Evolutionary conservation across 2,329 filamentous ascomycete species (phyloP).

Genomic region (Colletotrichum higginsianum): DNA sequence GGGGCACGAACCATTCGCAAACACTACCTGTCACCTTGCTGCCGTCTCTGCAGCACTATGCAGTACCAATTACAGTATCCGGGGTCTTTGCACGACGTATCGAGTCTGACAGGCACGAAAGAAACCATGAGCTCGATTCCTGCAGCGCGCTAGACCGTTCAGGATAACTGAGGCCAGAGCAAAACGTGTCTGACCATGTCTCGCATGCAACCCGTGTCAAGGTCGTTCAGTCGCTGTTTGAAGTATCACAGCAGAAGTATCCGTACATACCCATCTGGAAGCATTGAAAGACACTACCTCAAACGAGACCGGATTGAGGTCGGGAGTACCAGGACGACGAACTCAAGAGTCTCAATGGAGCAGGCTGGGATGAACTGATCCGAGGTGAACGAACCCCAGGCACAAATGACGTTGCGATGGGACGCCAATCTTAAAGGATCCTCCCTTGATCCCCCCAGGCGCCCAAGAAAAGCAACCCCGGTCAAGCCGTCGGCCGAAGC

Average conservation of each 20-base stretch:
- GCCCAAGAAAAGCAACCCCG: slow-evolving; percentile 26
- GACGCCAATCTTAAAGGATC: slow-evolving; percentile 40
- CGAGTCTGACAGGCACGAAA: slow-evolving; percentile 36
- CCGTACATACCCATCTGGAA: background rate
- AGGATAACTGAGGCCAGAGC: slow-evolving; percentile 26
- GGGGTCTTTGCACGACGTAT: slow-evolving; percentile 32
- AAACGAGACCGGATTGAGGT: slow-evolving; percentile 3
- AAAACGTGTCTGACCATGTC: slow-evolving; percentile 27
- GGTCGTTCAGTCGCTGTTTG: slow-evolving; percentile 25
- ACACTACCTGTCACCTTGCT: background rate
- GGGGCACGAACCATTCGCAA: background rate
- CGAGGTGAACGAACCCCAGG: slow-evolving; percentile 16
- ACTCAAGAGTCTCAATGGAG: background rate
- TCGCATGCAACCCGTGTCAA: slow-evolving; percentile 31
- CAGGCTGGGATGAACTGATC: slow-evolving; percentile 6
- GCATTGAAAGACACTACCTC: background rate
- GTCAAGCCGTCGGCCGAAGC: slow-evolving; percentile 16
- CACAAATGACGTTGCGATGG: slow-evolving; percentile 38
- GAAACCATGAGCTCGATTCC: slow-evolving; percentile 14
- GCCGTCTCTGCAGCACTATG: slow-evolving; percentile 3
- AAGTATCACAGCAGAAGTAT: slow-evolving; percentile 11
- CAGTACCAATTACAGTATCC: slow-evolving; percentile 20
- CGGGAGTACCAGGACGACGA: slow-evolving; percentile 29
- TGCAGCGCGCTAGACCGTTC: slow-evolving; percentile 21
- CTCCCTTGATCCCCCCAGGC: slow-evolving; percentile 1